A percentile compares a stretch with the other conserved stretches of the same genome.
These are phyloP conservation scores for Hericium erinaceus DNA, from an alignment of 768 basidiomycete genomes.

Conservation along the genomic window DNA sequence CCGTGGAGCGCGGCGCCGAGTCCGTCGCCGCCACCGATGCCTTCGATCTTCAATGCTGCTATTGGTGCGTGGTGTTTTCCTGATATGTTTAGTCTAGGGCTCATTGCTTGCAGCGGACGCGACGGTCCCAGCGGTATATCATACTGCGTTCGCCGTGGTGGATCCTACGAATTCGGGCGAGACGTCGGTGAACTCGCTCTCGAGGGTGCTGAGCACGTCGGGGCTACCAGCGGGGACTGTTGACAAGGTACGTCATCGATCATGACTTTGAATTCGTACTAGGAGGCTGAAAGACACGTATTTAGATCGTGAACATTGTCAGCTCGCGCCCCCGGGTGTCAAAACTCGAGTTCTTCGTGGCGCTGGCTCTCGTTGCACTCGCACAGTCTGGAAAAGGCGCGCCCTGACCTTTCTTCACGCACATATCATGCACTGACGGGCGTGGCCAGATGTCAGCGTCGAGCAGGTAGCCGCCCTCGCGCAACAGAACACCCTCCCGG, in stretches of 20 bases:
- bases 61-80: slow-evolving; percentile 6
- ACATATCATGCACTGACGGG: neutral
- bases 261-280: neutral
- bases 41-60: slow-evolving; percentile 29
- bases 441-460: slow-evolving; percentile 57
- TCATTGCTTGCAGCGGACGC: slow-evolving; percentile 50
- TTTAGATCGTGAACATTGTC: slow-evolving; percentile 83
- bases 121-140: slow-evolving; percentile 71
- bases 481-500: slow-evolving; percentile 69
- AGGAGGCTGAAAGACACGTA: neutral
- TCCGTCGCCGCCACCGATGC: slow-evolving; percentile 52
- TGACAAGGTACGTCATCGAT: slow-evolving; percentile 56
- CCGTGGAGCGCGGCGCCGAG: slow-evolving; percentile 70
- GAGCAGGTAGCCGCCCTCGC: slow-evolving; percentile 75
- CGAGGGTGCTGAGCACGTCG: slow-evolving; percentile 71
- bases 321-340: slow-evolving; percentile 75
- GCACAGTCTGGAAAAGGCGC: slow-evolving; percentile 76
- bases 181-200: slow-evolving; percentile 74
- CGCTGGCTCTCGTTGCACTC: slow-evolving; percentile 77
- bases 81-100: neutral
- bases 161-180: slow-evolving; percentile 68
- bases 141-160: slow-evolving; percentile 60
- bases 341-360: slow-evolving; percentile 86
- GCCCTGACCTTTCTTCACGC: slow-evolving; percentile 9
- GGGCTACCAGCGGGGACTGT: slow-evolving; percentile 72